Conservation (phyloP, 179 eudicot species). For the Gypsophila paniculata region DNA sequence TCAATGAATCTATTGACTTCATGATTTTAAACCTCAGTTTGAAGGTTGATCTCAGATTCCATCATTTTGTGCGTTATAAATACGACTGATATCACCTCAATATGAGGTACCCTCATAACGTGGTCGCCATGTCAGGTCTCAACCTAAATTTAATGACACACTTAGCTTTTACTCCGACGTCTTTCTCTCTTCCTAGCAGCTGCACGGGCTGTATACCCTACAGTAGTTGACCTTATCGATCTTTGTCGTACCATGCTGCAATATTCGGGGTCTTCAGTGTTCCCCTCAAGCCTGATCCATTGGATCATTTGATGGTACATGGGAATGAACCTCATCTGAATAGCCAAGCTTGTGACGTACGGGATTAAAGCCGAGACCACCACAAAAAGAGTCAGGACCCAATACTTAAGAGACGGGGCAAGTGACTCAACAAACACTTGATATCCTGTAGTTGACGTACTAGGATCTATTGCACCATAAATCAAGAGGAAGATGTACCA, state of each 20-base stretch:
- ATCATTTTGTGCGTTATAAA: background rate
- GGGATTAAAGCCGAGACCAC: conserved; percentile 62
- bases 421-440: conserved; percentile 57
- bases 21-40: too few species aligned
- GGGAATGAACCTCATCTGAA: conserved; percentile 76
- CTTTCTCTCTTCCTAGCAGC: conserved; percentile 33
- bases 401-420: conserved; percentile 52
- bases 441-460: conserved; percentile 60
- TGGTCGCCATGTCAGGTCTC: too few species aligned
- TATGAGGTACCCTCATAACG: background rate
- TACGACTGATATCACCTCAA: background rate
- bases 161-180: conserved; percentile 23
- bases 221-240: conserved; percentile 50
- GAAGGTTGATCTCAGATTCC: background rate
- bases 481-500: conserved; percentile 67
- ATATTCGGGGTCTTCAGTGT: conserved; percentile 59
- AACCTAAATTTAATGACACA: too few species aligned
- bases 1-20: background rate
- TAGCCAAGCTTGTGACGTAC: conserved; percentile 45
- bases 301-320: conserved; percentile 88
- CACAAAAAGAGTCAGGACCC: conserved; percentile 53
- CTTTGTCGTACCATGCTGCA: conserved; percentile 60
- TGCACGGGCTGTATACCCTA: conserved; percentile 41
- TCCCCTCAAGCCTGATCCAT: conserved; percentile 74
- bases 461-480: conserved; percentile 56